These are phyloP conservation scores for Trichophyton schoenleinii DNA, from an alignment of 2,329 filamentous ascomycete genomes.

Conservation along the genomic window DNA sequence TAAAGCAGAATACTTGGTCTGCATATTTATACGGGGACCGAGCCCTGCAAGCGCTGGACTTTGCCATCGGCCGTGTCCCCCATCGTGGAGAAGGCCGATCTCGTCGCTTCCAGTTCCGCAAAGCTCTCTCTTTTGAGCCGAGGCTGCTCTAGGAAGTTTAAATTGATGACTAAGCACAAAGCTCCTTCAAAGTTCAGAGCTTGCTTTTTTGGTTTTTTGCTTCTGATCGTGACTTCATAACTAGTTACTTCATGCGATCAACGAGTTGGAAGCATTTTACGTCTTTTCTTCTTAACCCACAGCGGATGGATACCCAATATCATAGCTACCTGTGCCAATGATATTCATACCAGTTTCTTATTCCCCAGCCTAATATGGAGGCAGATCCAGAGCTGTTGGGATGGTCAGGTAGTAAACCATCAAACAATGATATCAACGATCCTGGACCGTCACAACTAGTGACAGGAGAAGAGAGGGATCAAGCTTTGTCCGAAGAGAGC, in stretches of 20 bases:
- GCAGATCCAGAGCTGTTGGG: not conserved
- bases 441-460: constrained; percentile 13
- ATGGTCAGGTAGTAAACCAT: not conserved
- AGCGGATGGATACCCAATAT: not conserved
- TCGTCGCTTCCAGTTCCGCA: not conserved
- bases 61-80: not conserved
- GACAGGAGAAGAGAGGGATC: not conserved
- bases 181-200: not conserved
- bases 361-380: not conserved
- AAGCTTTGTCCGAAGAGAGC: not conserved
- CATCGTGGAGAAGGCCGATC: not conserved
- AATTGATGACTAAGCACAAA: not conserved
- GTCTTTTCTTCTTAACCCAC: not conserved
- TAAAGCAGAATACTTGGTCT: no score
- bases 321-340: not conserved
- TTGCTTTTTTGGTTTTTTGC: no score
- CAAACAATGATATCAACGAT: constrained; percentile 14
- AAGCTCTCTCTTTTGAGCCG: not conserved
- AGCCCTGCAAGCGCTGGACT: not conserved
- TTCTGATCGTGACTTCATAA: no score
- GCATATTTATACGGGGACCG: not conserved
- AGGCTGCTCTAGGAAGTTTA: not conserved
- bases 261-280: not conserved
- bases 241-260: no score
- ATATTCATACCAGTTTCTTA: not conserved